Conservation (phyloP, 2,329 filamentous ascomycete species). For the Venturia aucupariae region DNA sequence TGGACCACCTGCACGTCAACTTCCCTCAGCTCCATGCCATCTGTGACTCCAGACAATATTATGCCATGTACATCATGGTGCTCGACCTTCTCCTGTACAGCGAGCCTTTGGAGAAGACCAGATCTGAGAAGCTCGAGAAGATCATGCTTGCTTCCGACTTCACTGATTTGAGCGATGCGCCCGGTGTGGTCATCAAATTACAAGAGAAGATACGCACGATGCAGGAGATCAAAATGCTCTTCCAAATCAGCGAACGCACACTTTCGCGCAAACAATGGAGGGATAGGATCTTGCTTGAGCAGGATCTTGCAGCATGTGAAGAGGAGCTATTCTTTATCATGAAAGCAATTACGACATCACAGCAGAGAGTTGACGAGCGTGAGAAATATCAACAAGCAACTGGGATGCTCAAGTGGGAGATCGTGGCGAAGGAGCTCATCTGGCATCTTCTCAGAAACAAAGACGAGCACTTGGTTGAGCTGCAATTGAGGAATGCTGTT, state of each 20-base stretch:
- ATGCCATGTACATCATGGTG: constrained; percentile 96
- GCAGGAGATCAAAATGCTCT: constrained; percentile 92
- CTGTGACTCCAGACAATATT: constrained; percentile 96
- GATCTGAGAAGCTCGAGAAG: constrained; percentile 89
- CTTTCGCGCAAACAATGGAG: constrained; percentile 87
- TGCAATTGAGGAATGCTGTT: constrained; percentile 82
- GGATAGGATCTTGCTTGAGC: constrained; percentile 79
- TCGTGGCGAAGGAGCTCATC: constrained; percentile 89
- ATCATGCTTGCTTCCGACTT: constrained; percentile 99
- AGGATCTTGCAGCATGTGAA: constrained; percentile 79
- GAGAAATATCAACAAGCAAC: constrained; percentile 53
- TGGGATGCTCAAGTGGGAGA: constrained; percentile 81
- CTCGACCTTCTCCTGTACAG: constrained; percentile 92
- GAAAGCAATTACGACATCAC: constrained; percentile 97
- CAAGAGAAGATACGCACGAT: constrained; percentile 90
- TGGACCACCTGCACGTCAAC: constrained; percentile 94
- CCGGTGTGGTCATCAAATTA: constrained; percentile 82
- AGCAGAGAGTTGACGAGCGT: constrained; percentile 71
- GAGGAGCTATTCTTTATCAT: constrained; percentile 99
- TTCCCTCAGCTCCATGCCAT: constrained; percentile 91
- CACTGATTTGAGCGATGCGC: constrained; percentile 87
- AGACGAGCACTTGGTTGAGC: constrained; percentile 79
- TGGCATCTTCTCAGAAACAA: constrained; percentile 91
- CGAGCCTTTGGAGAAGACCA: constrained; percentile 94
- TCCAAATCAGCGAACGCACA: constrained; percentile 82